A percentile compares a stretch with the other conserved stretches of the same genome.
Evolutionary conservation across 140 eudicot species (phyloP).

Genomic region (Stevia rebaudiana): DNA sequence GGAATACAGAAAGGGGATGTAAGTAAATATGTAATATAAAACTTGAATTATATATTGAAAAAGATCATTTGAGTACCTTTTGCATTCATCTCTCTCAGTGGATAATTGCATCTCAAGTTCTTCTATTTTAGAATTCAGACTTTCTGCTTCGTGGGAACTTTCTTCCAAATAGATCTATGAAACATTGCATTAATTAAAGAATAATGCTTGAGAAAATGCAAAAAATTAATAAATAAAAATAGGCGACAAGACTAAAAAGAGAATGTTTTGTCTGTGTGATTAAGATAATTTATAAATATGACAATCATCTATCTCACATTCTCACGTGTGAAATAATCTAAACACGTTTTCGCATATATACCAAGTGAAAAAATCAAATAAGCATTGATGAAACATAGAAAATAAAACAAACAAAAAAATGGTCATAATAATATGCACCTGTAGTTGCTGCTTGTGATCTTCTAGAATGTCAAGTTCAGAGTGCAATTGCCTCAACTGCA

Average conservation of each 20-base stretch:
- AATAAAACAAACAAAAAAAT: neutral
- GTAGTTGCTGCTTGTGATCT: slow-evolving; percentile 47
- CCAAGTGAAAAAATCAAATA: neutral
- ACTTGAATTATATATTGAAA: neutral
- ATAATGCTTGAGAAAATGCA: neutral
- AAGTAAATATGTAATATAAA: too few relatives aligned
- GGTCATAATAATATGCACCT: slow-evolving; percentile 55
- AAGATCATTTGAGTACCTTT: slow-evolving; percentile 40
- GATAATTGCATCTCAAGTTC: slow-evolving; percentile 68
- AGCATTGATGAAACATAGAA: neutral
- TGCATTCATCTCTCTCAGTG: slow-evolving; percentile 63
- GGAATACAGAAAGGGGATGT: neutral
- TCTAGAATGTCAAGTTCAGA: slow-evolving; percentile 53
- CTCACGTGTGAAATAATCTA: neutral
- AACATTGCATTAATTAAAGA: slow-evolving; percentile 19
- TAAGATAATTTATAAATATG: neutral
- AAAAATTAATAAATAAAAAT: neutral
- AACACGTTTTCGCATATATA: neutral
- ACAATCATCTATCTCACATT: slow-evolving; percentile 5
- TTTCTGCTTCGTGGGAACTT: slow-evolving; percentile 53
- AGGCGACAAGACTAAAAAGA: slow-evolving; percentile 3
- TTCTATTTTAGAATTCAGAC: slow-evolving; percentile 45
- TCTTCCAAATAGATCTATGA: slow-evolving; percentile 59
- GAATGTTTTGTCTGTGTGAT: neutral
- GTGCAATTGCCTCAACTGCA: slow-evolving; percentile 55